These are phyloP conservation scores for Rhododendron vialii DNA, from an alignment of 148 eudicot genomes.

Conservation along the genomic window DNA sequence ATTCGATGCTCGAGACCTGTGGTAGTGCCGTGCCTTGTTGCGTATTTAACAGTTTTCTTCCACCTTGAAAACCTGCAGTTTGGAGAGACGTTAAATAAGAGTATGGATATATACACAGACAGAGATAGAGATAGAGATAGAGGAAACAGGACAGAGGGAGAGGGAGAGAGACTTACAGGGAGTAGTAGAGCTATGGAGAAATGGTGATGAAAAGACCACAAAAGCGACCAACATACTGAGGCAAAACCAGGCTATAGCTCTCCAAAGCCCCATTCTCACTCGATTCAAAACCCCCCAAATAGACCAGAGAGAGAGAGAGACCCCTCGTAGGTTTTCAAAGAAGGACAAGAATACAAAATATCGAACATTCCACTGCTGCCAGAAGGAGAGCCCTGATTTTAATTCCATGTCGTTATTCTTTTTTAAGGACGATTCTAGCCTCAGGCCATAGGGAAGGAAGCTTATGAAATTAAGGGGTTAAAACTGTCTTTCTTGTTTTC, in stretches of 20 bases:
- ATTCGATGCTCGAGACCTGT: background rate
- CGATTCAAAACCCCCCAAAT: background rate
- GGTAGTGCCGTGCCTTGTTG: background rate
- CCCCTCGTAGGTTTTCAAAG: background rate
- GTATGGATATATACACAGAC: background rate
- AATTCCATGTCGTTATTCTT: background rate
- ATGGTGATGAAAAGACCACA: background rate
- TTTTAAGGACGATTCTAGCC: background rate
- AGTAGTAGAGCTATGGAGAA: background rate
- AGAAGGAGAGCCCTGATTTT: background rate
- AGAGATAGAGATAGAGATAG: background rate
- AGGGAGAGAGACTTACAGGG: background rate
- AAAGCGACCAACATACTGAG: background rate
- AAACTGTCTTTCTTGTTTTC: background rate
- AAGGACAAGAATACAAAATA: background rate
- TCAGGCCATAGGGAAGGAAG: background rate
- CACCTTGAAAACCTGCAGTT: background rate
- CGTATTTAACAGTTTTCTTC: background rate
- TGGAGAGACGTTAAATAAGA: background rate
- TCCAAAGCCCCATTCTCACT: conserved; percentile 3
- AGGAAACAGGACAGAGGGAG: background rate
- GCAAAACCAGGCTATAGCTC: background rate
- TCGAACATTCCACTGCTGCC: background rate
- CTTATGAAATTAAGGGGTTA: background rate
- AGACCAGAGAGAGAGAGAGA: background rate